phyloP scores from a whole-genome alignment of 1,139 yeast species.

The Yamadazyma mexicana region DNA sequence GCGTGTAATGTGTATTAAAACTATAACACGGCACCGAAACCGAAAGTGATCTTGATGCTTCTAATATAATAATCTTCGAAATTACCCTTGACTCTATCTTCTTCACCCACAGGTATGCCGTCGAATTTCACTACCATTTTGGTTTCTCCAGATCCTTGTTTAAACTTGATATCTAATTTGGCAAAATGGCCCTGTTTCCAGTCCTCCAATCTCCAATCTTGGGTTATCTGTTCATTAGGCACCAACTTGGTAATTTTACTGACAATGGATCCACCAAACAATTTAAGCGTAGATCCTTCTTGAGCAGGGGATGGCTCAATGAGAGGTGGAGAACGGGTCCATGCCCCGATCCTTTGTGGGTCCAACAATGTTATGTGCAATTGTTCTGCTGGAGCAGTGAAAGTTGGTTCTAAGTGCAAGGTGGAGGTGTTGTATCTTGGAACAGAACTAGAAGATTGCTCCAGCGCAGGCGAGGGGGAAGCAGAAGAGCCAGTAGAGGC shows the following conservation, averaged over 20 bases:
- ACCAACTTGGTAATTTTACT: conserved; percentile 67
- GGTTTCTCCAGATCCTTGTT: conserved; percentile 82
- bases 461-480: conserved; percentile 7
- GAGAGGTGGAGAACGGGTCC: conserved; percentile 80
- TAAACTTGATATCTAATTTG: conserved; percentile 59
- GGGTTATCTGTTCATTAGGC: conserved; percentile 58
- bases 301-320: conserved; percentile 51
- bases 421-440: conserved; percentile 80
- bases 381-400: conserved; percentile 87
- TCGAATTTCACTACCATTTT: conserved; percentile 73
- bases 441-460: conserved; percentile 21
- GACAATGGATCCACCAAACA: conserved; percentile 87
- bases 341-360: conserved; percentile 75
- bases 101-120: conserved; percentile 98
- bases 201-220: conserved; percentile 83
- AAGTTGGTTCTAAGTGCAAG: conserved; percentile 72
- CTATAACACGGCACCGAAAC: conserved; percentile 82
- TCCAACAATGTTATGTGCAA: conserved; percentile 74
- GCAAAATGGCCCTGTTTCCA: conserved; percentile 90
- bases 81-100: conserved; percentile 80
- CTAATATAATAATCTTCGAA: conserved; percentile 87
- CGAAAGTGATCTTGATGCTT: conserved; percentile 87
- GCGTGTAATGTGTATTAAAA: too few species aligned
- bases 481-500: conserved; percentile 13
- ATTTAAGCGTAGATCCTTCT: conserved; percentile 62